Conservation (phyloP, 352 stramenopile species). For the Phytophthora cactorum region DNA sequence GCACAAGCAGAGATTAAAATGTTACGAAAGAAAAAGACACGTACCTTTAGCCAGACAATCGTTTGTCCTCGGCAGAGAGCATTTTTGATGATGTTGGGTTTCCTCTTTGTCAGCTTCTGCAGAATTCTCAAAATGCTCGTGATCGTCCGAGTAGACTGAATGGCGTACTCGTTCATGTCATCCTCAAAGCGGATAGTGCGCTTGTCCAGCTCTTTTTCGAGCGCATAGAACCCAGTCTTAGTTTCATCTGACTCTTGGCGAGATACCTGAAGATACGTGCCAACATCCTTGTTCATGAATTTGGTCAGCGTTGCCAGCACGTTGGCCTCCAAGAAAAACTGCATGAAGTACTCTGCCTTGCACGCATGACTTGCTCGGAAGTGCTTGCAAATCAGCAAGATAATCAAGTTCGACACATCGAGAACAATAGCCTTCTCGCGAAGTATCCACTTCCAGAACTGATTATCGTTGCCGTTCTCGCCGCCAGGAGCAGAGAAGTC, state of each 20-base stretch:
- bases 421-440: conserved; percentile 83
- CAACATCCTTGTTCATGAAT: conserved; percentile 89
- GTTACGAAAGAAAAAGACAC: background rate
- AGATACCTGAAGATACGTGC: conserved; percentile 78
- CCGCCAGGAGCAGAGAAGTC: conserved; percentile 53
- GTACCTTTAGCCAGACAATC: conserved; percentile 84
- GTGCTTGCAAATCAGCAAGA: conserved; percentile 80
- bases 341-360: conserved; percentile 83
- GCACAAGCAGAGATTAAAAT: background rate
- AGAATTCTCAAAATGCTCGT: conserved; percentile 80
- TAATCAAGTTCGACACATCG: conserved; percentile 69
- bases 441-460: conserved; percentile 86
- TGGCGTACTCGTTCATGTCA: conserved; percentile 72
- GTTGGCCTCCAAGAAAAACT: conserved; percentile 84
- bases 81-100: conserved; percentile 87
- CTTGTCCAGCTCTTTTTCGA: conserved; percentile 71
- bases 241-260: conserved; percentile 57
- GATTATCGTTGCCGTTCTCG: conserved; percentile 56
- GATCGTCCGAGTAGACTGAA: conserved; percentile 74
- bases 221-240: conserved; percentile 60
- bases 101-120: conserved; percentile 87
- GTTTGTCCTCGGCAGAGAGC: conserved; percentile 73
- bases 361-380: conserved; percentile 73
- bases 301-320: conserved; percentile 78
- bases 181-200: conserved; percentile 66